Conservation (phyloP, 1,139 yeast species). For the Chernovozyma sophiae-reginae region DNA sequence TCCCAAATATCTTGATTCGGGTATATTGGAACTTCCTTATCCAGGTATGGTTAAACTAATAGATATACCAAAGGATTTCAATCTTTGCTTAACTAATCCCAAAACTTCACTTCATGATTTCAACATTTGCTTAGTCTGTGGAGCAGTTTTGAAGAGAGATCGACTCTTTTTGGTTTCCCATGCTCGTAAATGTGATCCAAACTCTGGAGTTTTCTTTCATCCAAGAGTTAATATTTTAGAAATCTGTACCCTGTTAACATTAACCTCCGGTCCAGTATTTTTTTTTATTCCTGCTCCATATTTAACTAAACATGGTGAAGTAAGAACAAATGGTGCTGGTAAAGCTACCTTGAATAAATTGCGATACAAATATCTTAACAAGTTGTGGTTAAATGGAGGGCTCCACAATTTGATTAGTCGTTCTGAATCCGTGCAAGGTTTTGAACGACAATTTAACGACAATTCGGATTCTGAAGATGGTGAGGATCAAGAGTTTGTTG, state of each 20-base stretch:
- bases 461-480: constrained; percentile 6
- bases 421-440: not conserved
- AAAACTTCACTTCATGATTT: constrained; percentile 19
- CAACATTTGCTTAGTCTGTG: constrained; percentile 33
- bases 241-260: constrained; percentile 30
- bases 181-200: constrained; percentile 20
- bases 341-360: constrained; percentile 43
- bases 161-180: constrained; percentile 18
- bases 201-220: constrained; percentile 40
- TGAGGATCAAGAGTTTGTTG: constrained; percentile 9
- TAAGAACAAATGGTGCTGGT: constrained; percentile 45
- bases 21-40: constrained; percentile 28
- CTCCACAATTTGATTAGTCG: constrained; percentile 37
- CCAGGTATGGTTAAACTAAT: constrained; percentile 32
- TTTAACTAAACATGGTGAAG: constrained; percentile 69
- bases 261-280: constrained; percentile 21
- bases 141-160: constrained; percentile 15
- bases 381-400: constrained; percentile 57
- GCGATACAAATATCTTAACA: constrained; percentile 54
- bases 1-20: constrained; percentile 19
- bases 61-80: constrained; percentile 34
- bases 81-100: constrained; percentile 24
- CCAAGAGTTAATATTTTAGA: constrained; percentile 39
- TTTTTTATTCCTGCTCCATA: constrained; percentile 57
- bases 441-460: constrained; percentile 3